phyloP scores from a whole-genome alignment of 2,329 filamentous ascomycete species.

The Sporothrix inflata region DNA sequence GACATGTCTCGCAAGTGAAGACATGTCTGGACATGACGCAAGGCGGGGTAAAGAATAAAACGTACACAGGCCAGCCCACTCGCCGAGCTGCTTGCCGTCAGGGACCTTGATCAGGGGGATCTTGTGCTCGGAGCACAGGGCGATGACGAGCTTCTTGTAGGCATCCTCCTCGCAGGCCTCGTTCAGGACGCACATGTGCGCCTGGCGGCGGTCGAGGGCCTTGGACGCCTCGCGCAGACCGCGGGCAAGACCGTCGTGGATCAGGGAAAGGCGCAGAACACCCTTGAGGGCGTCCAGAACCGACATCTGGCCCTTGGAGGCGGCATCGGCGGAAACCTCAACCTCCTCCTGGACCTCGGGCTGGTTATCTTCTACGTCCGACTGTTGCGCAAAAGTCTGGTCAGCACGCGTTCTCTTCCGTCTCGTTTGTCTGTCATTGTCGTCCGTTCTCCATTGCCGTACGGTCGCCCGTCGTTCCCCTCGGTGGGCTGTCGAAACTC shows the following conservation, averaged over 20 bases:
- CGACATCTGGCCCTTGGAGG: constrained; percentile 90
- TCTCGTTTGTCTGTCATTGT: neutral
- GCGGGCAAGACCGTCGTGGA: constrained; percentile 98
- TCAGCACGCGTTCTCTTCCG: constrained; percentile 31
- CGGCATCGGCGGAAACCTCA: constrained; percentile 91
- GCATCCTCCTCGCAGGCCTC: constrained; percentile 99
- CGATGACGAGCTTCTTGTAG: constrained; percentile 99
- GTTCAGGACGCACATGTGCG: constrained; percentile 99
- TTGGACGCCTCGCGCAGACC: constrained; percentile 98
- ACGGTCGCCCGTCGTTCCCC: neutral
- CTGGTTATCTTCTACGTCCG: constrained; percentile 99
- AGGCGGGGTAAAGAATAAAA: constrained; percentile 42
- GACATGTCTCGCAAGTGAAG: neutral
- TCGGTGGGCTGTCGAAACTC: neutral
- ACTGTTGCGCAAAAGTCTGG: constrained; percentile 57
- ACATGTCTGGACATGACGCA: neutral
- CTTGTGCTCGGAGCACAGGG: constrained; percentile 99
- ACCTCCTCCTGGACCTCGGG: constrained; percentile 86
- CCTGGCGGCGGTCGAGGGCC: constrained; percentile 97
- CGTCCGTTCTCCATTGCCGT: neutral
- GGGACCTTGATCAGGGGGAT: constrained; percentile 99
- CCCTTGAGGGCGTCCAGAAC: constrained; percentile 98
- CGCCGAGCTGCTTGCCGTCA: constrained; percentile 98
- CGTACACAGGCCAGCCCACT: constrained; percentile 99
- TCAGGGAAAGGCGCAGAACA: constrained; percentile 96